phyloP scores from a whole-genome alignment of 192 early-diverging fungal species.

The Entomortierella chlamydospora region DNA sequence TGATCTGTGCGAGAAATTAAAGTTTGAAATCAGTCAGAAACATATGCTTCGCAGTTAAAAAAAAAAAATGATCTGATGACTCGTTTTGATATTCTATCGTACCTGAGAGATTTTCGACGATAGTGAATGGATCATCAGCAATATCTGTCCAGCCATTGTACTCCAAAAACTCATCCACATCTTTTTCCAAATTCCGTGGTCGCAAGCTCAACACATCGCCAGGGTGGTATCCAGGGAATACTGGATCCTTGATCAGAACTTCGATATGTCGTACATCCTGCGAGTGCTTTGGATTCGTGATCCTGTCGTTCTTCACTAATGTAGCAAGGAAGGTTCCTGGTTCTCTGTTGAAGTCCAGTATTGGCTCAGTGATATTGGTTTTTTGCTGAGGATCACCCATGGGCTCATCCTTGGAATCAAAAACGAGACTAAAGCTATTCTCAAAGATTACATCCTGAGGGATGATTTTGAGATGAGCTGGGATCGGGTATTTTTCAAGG shows the following conservation, averaged over 20 bases:
- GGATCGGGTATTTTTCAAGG: conserved; percentile 71
- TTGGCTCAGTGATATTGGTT: neutral
- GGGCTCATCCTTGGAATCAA: conserved; percentile 18
- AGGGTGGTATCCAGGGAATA: conserved; percentile 67
- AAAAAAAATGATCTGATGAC: too few species aligned
- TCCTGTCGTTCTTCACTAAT: conserved; percentile 70
- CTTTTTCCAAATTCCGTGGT: conserved; percentile 77
- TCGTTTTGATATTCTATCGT: neutral
- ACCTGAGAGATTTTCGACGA: conserved; percentile 65
- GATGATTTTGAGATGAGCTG: conserved; percentile 63
- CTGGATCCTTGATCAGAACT: conserved; percentile 58
- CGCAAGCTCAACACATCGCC: conserved; percentile 86
- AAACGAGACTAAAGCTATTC: conserved; percentile 30
- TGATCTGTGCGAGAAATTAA: conserved; percentile 50
- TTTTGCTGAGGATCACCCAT: neutral
- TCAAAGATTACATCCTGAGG: conserved; percentile 61
- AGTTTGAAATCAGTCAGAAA: neutral
- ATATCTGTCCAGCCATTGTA: conserved; percentile 75
- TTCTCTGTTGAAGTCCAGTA: conserved; percentile 50
- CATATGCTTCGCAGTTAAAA: too few species aligned
- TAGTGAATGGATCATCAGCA: conserved; percentile 70
- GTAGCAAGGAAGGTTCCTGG: conserved; percentile 49
- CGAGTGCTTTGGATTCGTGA: conserved; percentile 85
- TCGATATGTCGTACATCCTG: conserved; percentile 93
- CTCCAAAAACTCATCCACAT: conserved; percentile 77